These are phyloP conservation scores for Phlegmacium glaucopus DNA, from an alignment of 768 basidiomycete species.

Conservation along the genomic window DNA sequence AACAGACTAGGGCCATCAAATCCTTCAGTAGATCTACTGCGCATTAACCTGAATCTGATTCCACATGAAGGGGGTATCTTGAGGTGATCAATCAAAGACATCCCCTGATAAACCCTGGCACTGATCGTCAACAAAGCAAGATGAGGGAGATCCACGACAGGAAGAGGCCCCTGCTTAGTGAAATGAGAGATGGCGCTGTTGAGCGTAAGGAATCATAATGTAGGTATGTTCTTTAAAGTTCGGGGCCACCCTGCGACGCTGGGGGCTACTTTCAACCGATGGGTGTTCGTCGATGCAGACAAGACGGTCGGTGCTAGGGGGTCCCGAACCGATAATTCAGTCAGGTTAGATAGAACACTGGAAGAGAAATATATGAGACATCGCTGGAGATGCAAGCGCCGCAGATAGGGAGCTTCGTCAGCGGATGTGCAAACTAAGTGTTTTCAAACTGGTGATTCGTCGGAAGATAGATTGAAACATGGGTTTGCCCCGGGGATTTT, in stretches of 20 bases:
- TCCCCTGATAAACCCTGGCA: conserved; percentile 15
- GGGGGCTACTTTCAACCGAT: conserved; percentile 19
- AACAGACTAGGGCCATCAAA: conserved; percentile 8
- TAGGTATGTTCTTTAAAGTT: conserved; percentile 17
- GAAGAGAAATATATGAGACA: conserved; percentile 23
- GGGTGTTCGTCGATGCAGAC: conserved; percentile 9
- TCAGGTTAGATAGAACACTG: conserved; percentile 17
- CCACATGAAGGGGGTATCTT: conserved; percentile 16
- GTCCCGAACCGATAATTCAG: conserved; percentile 18
- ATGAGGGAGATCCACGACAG: conserved; percentile 11
- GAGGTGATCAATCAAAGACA: conserved; percentile 13
- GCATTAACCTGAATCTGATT: conserved; percentile 15
- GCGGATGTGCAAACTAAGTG: conserved; percentile 18
- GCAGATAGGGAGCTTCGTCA: conserved; percentile 16
- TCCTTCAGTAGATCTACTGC: conserved; percentile 1
- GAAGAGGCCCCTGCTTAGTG: conserved; percentile 1
- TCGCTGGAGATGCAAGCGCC: conserved; percentile 17
- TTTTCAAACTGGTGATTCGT: conserved; percentile 13
- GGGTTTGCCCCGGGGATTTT: conserved; percentile 11
- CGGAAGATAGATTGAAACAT: conserved; percentile 16
- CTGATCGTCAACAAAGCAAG: conserved; percentile 18
- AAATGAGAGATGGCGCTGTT: conserved; percentile 15
- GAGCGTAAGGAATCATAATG: conserved; percentile 19
- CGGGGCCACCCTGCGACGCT: conserved; percentile 17
- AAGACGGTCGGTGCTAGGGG: conserved; percentile 12